Conservation (phyloP, 2,329 filamentous ascomycete species). For the Aspergillus sp. region DNA sequence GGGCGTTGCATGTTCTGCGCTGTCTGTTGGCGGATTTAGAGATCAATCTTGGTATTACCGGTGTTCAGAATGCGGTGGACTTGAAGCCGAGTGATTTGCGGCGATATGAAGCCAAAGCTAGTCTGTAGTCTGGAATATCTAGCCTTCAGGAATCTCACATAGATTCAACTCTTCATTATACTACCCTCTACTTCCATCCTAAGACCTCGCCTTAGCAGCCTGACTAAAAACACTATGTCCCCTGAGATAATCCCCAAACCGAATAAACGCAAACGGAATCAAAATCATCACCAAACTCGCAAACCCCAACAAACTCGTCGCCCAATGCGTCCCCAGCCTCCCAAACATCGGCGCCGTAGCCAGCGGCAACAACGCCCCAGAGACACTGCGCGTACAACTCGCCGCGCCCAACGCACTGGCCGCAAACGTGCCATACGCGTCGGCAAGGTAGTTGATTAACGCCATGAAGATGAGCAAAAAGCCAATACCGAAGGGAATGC, state of each 20-base stretch:
- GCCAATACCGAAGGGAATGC: constrained; percentile 67
- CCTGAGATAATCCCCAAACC: constrained; percentile 5
- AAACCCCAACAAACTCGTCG: constrained; percentile 63
- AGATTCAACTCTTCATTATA: too few relatives aligned
- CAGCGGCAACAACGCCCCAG: constrained; percentile 67
- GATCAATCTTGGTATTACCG: constrained; percentile 12
- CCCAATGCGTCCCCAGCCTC: constrained; percentile 68
- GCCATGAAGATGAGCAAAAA: constrained; percentile 77
- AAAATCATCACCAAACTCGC: constrained; percentile 8
- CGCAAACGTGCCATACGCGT: constrained; percentile 46
- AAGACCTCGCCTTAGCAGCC: not conserved
- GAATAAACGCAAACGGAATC: constrained; percentile 9
- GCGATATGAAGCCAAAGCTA: too few relatives aligned
- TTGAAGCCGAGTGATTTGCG: too few relatives aligned
- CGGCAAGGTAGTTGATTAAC: constrained; percentile 69
- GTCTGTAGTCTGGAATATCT: too few relatives aligned
- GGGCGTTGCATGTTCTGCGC: constrained; percentile 47
- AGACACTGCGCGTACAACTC: constrained; percentile 49
- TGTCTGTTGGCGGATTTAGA: constrained; percentile 21
- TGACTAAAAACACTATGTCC: not conserved
- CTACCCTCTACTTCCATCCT: too few relatives aligned
- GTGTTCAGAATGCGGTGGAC: too few relatives aligned
- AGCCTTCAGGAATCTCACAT: too few relatives aligned
- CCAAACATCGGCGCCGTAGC: constrained; percentile 75
- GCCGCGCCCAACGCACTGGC: constrained; percentile 42